Conservation (phyloP, 148 eudicot species). For the Vaccinium myrtillus region DNA sequence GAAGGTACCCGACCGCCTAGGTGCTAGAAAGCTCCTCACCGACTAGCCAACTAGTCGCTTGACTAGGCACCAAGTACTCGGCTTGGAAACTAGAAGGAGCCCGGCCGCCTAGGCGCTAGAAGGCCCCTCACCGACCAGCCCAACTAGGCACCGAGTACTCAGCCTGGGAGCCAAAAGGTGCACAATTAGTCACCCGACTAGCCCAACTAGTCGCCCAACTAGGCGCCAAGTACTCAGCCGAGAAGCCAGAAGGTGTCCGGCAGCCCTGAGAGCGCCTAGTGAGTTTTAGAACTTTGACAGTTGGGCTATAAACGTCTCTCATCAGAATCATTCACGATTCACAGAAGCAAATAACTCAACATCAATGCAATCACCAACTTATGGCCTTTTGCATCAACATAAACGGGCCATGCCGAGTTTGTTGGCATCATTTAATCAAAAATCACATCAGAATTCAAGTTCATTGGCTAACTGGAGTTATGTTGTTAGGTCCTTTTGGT, state of each 20-base stretch:
- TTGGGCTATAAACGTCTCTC: not conserved
- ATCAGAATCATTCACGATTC: not conserved
- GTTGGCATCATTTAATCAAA: not conserved
- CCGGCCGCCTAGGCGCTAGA: no score
- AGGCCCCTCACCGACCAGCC: no score
- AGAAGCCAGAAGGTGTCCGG: not conserved
- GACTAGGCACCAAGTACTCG: no score
- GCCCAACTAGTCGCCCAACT: not conserved
- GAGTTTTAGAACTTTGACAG: not conserved
- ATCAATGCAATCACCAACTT: conserved; percentile 8
- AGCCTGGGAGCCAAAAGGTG: no score
- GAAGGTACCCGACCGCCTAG: not conserved
- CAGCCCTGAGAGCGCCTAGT: not conserved
- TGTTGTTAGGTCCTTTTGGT: not conserved
- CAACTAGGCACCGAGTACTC: not conserved
- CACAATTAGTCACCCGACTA: no score
- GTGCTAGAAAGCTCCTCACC: not conserved
- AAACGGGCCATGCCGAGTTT: not conserved
- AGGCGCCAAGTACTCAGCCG: not conserved
- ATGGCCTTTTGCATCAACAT: not conserved
- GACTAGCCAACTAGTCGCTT: no score
- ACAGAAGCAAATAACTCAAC: not conserved
- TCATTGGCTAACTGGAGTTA: not conserved
- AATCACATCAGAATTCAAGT: not conserved
- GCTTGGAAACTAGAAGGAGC: no score